phyloP scores from a whole-genome alignment of 129 eudicot genomes.

The Centaurea solstitialis region DNA sequence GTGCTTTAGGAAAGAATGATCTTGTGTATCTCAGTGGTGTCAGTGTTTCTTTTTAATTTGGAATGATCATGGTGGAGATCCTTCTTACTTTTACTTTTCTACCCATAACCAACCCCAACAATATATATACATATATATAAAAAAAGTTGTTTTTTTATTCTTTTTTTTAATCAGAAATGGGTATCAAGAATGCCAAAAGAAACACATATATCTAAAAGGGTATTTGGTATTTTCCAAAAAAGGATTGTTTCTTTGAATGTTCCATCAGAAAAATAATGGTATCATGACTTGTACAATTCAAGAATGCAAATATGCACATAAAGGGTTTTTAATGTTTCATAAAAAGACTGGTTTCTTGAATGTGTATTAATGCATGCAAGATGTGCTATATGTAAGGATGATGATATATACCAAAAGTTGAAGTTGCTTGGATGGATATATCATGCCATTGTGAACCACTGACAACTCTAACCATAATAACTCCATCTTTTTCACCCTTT shows the following conservation, averaged over 20 bases:
- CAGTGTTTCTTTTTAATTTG: too few relatives aligned
- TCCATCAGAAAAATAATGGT: neutral
- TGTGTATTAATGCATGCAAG: neutral
- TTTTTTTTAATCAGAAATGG: neutral
- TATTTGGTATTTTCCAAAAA: neutral
- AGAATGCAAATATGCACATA: neutral
- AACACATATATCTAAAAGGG: neutral
- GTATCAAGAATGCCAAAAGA: neutral
- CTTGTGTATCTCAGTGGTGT: too few relatives aligned
- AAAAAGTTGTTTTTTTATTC: neutral
- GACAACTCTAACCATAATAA: slow-evolving; percentile 57
- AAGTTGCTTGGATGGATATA: slow-evolving; percentile 62
- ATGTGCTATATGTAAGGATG: neutral
- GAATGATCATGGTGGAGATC: too few relatives aligned
- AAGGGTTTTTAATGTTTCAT: neutral
- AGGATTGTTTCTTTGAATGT: neutral
- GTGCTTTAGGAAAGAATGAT: too few relatives aligned
- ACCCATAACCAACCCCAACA: too few relatives aligned
- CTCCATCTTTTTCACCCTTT: slow-evolving; percentile 35
- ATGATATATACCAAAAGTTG: slow-evolving; percentile 63
- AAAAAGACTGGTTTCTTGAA: neutral
- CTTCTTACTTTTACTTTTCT: too few relatives aligned
- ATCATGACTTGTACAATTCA: neutral
- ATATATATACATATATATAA: neutral
- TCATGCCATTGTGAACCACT: slow-evolving; percentile 66